Conservation (phyloP, 495 filamentous ascomycete species). For the Hypoxylon lienhwacheense region DNA sequence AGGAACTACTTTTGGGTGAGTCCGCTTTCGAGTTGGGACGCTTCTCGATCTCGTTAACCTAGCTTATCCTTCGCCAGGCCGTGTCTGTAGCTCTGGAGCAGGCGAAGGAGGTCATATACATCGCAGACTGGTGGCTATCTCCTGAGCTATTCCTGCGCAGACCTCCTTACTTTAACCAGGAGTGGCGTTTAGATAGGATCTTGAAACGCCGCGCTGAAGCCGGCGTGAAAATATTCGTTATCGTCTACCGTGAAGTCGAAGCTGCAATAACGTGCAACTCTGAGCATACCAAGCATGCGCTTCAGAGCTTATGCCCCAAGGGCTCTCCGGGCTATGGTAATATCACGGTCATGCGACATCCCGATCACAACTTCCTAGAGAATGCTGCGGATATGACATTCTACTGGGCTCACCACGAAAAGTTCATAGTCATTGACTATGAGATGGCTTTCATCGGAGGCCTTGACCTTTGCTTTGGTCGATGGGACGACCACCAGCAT, state of each 20-base stretch:
- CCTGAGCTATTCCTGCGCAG: conserved; percentile 90
- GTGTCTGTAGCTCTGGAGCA: conserved; percentile 84
- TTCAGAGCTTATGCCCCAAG: conserved; percentile 77
- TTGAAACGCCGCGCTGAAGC: conserved; percentile 86
- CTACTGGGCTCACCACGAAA: conserved; percentile 98
- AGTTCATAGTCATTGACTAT: conserved; percentile 94
- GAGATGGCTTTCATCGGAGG: conserved; percentile 88
- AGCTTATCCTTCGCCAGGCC: conserved; percentile 46
- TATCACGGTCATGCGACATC: conserved; percentile 87
- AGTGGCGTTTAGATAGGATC: conserved; percentile 86
- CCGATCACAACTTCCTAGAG: conserved; percentile 92
- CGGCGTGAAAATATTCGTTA: conserved; percentile 91
- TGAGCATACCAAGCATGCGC: conserved; percentile 85
- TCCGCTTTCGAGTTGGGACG: neutral
- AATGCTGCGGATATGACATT: conserved; percentile 96
- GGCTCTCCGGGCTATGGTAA: conserved; percentile 81
- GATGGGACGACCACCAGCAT: conserved; percentile 89
- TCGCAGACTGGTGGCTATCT: conserved; percentile 95
- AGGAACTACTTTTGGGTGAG: conserved; percentile 85
- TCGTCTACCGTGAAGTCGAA: conserved; percentile 88
- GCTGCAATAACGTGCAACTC: conserved; percentile 91
- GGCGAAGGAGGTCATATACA: conserved; percentile 91
- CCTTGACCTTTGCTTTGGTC: conserved; percentile 92
- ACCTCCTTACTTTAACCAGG: conserved; percentile 75
- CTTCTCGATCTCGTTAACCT: neutral